Base-by-base conservation (phyloP, 164 flowering plant species). In the Stephania japonica region DNA sequence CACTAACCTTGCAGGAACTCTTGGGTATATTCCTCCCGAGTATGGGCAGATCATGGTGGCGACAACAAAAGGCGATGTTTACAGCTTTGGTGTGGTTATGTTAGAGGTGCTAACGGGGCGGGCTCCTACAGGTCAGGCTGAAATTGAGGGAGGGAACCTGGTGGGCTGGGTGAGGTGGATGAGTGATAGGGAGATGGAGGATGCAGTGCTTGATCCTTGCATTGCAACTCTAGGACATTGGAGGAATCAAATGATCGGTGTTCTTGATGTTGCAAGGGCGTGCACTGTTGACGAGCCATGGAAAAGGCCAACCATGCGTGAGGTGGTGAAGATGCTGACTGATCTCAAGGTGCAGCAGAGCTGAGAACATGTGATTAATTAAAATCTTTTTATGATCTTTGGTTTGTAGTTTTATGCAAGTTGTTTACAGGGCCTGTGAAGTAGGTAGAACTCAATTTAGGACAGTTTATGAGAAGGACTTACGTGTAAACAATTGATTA, bases 81-180 rank as follows among this genome's bases (percentile, higher is more conserved):
- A 87, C 59, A 87, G 91, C 77, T 89, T 86, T 64, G 88, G 93
- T 13, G 93, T 86, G 24, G 89, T 89, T 71, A 81, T 87, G 85
- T 72, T 87, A 70, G 92, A 89, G 79, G 75, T 89, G 56, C 78
- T 87, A 19, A 89, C 90, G 0, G 90, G 92, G 41, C 69, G 85
- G 23, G 86, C 85, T 6, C 87, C 92, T 0, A 85, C 83, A 3
- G 92, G 90, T 13, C 90, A 89, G 77, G 81, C 85, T 6, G 92
- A 89, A 24, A 72, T 73, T 23, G 90, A 87, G 70, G 92, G 90
- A 0, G 89, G 89, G 7, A 89, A 89, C 78, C 81, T 89, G 70
- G 93, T 89, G n/a, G 93, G 93, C 1, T 89, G 91, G 93, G 86
- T 84, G 65, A 82, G 88, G 74, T 73, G 84, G 81, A 84, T 86